A percentile compares a stretch with the other conserved stretches of the same genome.
Conservation (phyloP, 371 early-diverging fungal species). For the Mucor plumbeus region DNA sequence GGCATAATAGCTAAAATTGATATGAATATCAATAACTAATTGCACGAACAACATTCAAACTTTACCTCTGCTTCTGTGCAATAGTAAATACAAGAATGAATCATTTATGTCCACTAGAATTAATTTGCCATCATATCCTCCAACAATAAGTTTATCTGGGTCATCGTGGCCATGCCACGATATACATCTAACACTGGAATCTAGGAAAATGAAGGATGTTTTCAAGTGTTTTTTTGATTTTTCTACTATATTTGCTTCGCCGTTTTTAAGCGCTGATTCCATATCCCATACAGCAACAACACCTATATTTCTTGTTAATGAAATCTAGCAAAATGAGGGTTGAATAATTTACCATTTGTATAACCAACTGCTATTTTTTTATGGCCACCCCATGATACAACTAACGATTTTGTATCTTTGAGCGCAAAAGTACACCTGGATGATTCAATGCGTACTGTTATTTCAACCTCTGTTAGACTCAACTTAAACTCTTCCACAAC, state of each 20-base stretch:
- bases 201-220: conserved; percentile 29
- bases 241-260: neutral
- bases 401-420: conserved; percentile 19
- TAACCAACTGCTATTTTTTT: conserved; percentile 37
- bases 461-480: neutral
- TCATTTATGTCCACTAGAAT: conserved; percentile 44
- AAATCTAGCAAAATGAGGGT: neutral
- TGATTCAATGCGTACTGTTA: conserved; percentile 20
- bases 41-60: neutral
- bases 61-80: conserved; percentile 18
- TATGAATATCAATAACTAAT: neutral
- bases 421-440: conserved; percentile 15
- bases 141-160: conserved; percentile 23
- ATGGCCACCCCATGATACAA: conserved; percentile 38
- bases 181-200: conserved; percentile 27
- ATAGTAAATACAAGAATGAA: conserved; percentile 23
- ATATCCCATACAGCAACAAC: conserved; percentile 40
- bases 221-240: neutral
- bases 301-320: conserved; percentile 12
- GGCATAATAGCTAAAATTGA: neutral
- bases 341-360: neutral
- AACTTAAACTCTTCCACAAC: neutral
- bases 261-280: conserved; percentile 15
- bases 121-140: conserved; percentile 53
- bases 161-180: conserved; percentile 28